phyloP scores from a whole-genome alignment of 257 asterid species.

The Solanum gandarillasii region DNA sequence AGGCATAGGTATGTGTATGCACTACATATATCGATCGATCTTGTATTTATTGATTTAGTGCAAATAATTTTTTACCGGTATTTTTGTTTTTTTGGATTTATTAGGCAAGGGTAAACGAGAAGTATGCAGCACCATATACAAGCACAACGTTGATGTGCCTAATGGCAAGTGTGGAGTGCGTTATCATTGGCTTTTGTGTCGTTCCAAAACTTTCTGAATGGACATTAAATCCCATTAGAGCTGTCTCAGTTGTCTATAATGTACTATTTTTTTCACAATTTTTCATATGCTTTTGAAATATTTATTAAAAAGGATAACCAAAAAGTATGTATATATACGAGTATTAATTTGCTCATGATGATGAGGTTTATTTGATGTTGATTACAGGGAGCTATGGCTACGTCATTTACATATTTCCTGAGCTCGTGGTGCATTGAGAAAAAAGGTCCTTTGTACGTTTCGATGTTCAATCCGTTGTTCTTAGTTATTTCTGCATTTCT shows the following conservation, averaged over 20 bases:
- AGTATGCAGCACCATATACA: slow-evolving; percentile 60
- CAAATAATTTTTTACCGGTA: not conserved
- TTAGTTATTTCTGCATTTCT: slow-evolving; percentile 73
- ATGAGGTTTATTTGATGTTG: not conserved
- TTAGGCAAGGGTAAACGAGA: slow-evolving; percentile 50
- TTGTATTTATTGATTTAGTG: not conserved
- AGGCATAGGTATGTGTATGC: not conserved
- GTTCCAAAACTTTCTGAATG: slow-evolving; percentile 50
- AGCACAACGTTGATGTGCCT: slow-evolving; percentile 64
- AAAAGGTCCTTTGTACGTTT: not conserved
- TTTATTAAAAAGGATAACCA: not conserved
- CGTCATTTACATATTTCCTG: not conserved
- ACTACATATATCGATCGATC: not conserved
- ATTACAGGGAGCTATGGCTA: not conserved
- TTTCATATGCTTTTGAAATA: not conserved
- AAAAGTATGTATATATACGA: not conserved
- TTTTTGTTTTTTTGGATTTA: not conserved
- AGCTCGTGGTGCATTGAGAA: slow-evolving; percentile 1
- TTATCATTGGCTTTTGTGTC: slow-evolving; percentile 34
- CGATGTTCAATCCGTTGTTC: slow-evolving; percentile 67
- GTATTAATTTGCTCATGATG: not conserved
- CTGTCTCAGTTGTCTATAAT: slow-evolving; percentile 46
- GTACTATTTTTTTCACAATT: slow-evolving; percentile 7
- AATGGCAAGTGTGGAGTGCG: slow-evolving; percentile 71
- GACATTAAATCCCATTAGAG: slow-evolving; percentile 53